Percentiles rank a stretch among this genome's conserved stretches.
These are phyloP conservation scores for Nitzschia sp. DNA, from an alignment of 108 stramenopile genomes.

Conservation along the genomic window DNA sequence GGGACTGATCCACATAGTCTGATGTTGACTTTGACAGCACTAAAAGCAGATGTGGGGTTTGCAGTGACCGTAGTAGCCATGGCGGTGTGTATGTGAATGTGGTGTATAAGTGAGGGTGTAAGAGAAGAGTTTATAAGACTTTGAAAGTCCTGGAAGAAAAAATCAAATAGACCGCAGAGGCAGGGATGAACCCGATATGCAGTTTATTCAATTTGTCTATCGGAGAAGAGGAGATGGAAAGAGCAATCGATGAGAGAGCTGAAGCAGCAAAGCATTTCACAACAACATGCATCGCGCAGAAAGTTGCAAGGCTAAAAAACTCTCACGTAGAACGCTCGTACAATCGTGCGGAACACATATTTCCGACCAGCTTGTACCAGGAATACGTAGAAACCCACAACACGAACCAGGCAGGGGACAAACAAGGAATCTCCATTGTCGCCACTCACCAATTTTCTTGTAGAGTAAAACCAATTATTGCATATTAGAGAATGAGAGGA, in stretches of 20 bases:
- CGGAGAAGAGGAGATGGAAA: background rate
- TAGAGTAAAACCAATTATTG: constrained; percentile 4
- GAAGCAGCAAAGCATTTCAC: no score
- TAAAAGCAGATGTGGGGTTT: constrained; percentile 10
- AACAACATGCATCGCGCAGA: no score
- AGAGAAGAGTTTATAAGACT: background rate
- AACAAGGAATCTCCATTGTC: no score
- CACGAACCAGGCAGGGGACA: no score
- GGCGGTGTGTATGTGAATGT: background rate
- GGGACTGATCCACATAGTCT: constrained; percentile 53
- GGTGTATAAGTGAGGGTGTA: background rate
- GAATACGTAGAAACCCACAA: constrained; percentile 1
- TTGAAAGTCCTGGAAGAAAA: background rate
- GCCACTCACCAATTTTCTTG: constrained; percentile 15
- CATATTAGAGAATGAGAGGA: constrained; percentile 18
- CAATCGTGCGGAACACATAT: background rate
- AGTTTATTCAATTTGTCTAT: constrained; percentile 27
- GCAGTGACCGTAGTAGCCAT: constrained; percentile 20
- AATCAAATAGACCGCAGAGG: constrained; percentile 19
- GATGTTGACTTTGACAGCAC: constrained; percentile 39
- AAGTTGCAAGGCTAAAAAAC: no score
- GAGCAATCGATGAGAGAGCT: no score
- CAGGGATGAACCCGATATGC: constrained; percentile 23
- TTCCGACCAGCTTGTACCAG: background rate
- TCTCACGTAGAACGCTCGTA: no score